A percentile compares a stretch with the other conserved stretches of the same genome.
phyloP scores from a whole-genome alignment of 306 rosid genomes.

The Cucurbita ficifolia region DNA sequence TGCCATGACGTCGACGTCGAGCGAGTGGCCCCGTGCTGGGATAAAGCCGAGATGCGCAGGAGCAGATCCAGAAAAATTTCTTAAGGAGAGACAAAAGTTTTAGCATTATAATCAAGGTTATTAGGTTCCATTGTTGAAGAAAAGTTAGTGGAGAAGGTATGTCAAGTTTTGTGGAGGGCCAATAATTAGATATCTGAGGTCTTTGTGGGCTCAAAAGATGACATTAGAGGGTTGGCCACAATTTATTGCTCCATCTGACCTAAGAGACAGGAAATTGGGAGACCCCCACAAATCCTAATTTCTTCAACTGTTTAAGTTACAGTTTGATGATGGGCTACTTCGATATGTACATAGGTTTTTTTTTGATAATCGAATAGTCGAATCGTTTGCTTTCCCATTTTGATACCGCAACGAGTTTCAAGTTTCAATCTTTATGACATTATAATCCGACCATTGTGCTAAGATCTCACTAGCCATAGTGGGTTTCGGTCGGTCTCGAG shows the following conservation, averaged over 20 bases:
- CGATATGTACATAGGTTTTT: neutral
- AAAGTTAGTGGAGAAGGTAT: neutral
- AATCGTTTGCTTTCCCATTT: neutral
- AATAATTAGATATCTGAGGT: neutral
- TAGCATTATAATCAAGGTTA: neutral
- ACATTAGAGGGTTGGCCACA: slow-evolving; percentile 1
- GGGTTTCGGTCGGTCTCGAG: neutral
- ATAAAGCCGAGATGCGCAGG: neutral
- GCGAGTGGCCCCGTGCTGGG: neutral
- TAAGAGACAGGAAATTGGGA: neutral
- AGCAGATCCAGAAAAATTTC: neutral
- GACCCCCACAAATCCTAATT: neutral
- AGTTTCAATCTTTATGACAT: neutral
- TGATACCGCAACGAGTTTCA: neutral
- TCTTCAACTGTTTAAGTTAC: neutral
- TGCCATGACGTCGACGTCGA: neutral
- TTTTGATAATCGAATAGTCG: neutral
- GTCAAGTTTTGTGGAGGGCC: neutral
- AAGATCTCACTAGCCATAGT: neutral
- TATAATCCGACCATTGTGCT: neutral
- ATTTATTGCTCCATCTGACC: slow-evolving; percentile 3
- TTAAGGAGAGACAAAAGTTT: neutral
- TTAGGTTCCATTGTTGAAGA: neutral
- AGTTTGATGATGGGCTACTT: neutral
- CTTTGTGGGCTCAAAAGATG: slow-evolving; percentile 3